Percentiles rank a stretch among this genome's conserved stretches.
These are phyloP conservation scores for Dipteronia sinensis DNA, from an alignment of 345 rosid genomes.

Conservation along the genomic window DNA sequence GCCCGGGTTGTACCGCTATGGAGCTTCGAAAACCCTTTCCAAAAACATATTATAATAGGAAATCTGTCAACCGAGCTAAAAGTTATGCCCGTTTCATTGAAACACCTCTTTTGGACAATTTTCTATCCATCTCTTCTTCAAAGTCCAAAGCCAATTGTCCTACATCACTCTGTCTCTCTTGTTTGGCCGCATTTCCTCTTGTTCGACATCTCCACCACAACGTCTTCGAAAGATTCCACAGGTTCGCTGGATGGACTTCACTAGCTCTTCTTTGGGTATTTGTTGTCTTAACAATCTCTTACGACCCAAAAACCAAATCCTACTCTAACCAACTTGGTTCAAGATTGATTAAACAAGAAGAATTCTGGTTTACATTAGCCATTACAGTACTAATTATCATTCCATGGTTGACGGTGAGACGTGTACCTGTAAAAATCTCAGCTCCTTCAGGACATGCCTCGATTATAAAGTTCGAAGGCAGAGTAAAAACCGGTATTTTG, in stretches of 20 bases:
- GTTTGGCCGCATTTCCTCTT: conserved; percentile 69
- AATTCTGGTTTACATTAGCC: conserved; percentile 74
- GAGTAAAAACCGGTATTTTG: conserved; percentile 68
- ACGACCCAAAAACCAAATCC: conserved; percentile 57
- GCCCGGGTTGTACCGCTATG: too few species aligned
- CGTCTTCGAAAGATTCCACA: conserved; percentile 67
- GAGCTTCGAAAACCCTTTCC: too few species aligned
- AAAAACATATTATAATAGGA: too few species aligned
- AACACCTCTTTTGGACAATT: too few species aligned
- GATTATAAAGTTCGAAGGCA: conserved; percentile 65
- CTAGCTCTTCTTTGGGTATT: conserved; percentile 73
- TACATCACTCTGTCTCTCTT: conserved; percentile 58
- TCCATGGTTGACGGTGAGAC: conserved; percentile 80
- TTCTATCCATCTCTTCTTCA: too few species aligned
- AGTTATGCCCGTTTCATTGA: too few species aligned
- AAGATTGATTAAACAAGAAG: conserved; percentile 50
- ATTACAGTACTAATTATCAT: conserved; percentile 56
- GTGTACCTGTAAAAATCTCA: conserved; percentile 52
- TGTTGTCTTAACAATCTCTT: conserved; percentile 53
- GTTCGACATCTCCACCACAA: conserved; percentile 86
- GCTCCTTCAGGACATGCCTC: conserved; percentile 81
- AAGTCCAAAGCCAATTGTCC: too few species aligned
- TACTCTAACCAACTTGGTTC: conserved; percentile 50
- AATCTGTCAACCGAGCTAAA: too few species aligned
- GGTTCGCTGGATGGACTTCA: conserved; percentile 80